Base-by-base conservation (phyloP, 169 alveolate genomes). In the Pseudocohnilembus persalinus region DNA sequence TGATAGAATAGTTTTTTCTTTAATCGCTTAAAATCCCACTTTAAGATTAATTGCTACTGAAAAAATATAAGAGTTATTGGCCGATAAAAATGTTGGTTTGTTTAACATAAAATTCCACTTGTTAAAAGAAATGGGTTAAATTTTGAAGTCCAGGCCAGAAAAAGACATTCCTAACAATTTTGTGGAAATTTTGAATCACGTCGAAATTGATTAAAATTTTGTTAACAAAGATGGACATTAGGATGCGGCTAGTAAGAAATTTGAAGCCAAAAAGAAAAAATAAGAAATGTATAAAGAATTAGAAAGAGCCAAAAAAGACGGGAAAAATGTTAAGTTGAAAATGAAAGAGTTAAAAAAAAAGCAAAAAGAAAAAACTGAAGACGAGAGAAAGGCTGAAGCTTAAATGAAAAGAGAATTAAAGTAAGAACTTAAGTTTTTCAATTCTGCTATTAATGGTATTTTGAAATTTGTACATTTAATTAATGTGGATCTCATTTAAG, bases 381-480 rank as follows among this genome's bases (percentile, higher is more conserved):
- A 49, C 20, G 68, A 49, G 20, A 49, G 20, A 49, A n/a, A 49
- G 20, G 4, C 68, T 20, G 68, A 49, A 49, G 20, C 26, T 11
- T 4, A 4, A 49, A 49, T 49, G 68, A 49, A 49, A 49, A 49
- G 20, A 49, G 68, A 49, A 49, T 49, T 49, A 49, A 49, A 49
- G 20, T 11, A 20, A 11, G 68, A 49, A 49, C 20, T 49, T 0
- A 79, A 79, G 29, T 79, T 79, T 72, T 79, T 79, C 29, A 29
- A 68, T n/a, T 79, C 84, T 29, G 74, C 64, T 0, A 79, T 79
- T 74, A 73, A 79, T 79, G 84, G 84, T 25, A 63, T 79, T 29
- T 68, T 79, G 20, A 79, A 79, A 29, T 79, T 15, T 63, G 64
- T 79, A 35, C 84, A 79, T 20, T 34, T 79, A 73, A 79, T 79